Base-by-base conservation (phyloP, 129 eudicot species). In the Ambrosia artemisiifolia region DNA sequence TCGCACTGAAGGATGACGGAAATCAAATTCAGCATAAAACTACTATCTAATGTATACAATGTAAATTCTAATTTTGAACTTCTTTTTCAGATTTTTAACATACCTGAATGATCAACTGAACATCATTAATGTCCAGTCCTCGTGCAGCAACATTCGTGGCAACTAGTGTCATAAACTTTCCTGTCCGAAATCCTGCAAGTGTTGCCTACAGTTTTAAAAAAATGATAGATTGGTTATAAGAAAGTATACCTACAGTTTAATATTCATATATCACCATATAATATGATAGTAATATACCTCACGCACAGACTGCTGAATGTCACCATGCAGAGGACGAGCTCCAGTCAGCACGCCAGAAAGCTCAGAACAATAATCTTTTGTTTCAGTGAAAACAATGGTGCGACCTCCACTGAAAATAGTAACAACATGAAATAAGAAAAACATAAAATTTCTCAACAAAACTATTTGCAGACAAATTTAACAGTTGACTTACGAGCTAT, bases 71-170 rank as follows among this genome's bases (percentile, higher is more conserved):
- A 6, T 18, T 6, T 12, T 20, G 8, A 28, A 40, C 44, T 18
- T 14, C 7, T 35, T 17, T 38, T 51, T 30, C 3, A 16, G n/a
- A 50, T 11, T 8, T 74, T 3, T 63, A 53, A 63, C 71, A 73
- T 34, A 88, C 99, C 92, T 94, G 99, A 54, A 94, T 90, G 20
- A 94, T 88, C 76, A 94, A 72, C 82, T 90, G 96, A 16, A 94
- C 99, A 74, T 94, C 92, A 35, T 90, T 79, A 46, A 94, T 94
- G 68, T 94, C 99, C 46, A 94, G 72, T 66, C 99, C 99, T 4
- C 99, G 82, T 47, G 97, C 97, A 3, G 99, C 99, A 16, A 94
- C 99, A 78, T 90, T 90, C 2, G 99, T 94, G 36, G 99, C 99
- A 67, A 94, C 99, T 62, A 94, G 78, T 7, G 93, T 90, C 78